Evolutionary conservation across 768 basidiomycete genomes (phyloP).

Genomic region (Sporobolomyces pararoseus): DNA sequence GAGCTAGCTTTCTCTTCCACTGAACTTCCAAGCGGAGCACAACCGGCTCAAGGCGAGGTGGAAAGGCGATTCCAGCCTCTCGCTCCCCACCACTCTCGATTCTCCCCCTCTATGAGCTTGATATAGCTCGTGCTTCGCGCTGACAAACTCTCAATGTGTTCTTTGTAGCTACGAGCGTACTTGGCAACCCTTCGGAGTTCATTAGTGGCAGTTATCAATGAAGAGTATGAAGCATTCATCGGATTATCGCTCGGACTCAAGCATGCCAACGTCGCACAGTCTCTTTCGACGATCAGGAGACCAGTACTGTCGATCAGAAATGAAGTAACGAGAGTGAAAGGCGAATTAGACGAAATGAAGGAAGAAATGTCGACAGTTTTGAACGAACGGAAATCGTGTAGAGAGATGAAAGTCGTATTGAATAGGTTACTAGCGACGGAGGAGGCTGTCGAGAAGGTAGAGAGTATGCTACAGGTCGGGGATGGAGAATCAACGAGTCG

Average conservation of each 20-base stretch:
- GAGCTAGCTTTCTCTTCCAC: background rate
- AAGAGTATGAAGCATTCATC: slow-evolving; percentile 97
- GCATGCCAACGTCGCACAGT: slow-evolving; percentile 63
- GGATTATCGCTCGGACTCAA: slow-evolving; percentile 86
- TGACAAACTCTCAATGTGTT: too few relatives aligned
- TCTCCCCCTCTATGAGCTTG: background rate
- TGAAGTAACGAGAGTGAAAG: slow-evolving; percentile 61
- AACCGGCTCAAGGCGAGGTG: background rate
- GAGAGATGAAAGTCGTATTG: slow-evolving; percentile 83
- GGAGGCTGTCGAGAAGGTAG: slow-evolving; percentile 81
- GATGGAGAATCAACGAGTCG: slow-evolving; percentile 19
- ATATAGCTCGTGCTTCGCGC: background rate
- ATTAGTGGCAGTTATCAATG: slow-evolving; percentile 89
- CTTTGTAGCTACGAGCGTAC: slow-evolving; percentile 71
- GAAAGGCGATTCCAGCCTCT: background rate
- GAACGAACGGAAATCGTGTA: slow-evolving; percentile 64
- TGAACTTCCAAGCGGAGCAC: background rate
- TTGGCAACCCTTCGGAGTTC: slow-evolving; percentile 80
- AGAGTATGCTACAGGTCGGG: slow-evolving; percentile 61
- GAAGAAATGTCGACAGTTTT: slow-evolving; percentile 74
- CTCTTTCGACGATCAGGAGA: slow-evolving; percentile 53
- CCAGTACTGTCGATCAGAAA: slow-evolving; percentile 64
- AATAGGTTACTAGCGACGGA: slow-evolving; percentile 87
- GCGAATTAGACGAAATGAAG: slow-evolving; percentile 63
- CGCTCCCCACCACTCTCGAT: background rate